Evolutionary conservation across 2,329 filamentous ascomycete genomes (phyloP).

Genomic region (Fusarium equiseti): DNA sequence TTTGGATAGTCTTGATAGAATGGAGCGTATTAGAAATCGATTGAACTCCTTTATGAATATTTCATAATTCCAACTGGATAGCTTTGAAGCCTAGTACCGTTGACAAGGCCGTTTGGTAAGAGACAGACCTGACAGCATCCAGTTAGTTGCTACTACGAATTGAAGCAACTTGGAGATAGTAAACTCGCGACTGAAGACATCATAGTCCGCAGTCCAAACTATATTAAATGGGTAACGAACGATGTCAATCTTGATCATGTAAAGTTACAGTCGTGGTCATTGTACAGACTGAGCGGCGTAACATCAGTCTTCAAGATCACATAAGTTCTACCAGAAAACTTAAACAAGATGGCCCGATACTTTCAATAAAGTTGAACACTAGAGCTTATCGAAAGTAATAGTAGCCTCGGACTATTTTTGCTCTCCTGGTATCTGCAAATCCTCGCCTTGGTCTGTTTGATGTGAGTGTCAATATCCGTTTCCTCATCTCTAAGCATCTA

Average conservation of each 20-base stretch:
- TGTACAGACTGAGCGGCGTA: neutral
- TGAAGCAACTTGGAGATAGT: rapidly evolving
- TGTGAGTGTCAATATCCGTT: neutral
- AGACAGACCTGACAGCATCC: neutral
- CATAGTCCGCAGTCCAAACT: neutral
- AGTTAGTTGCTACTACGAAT: neutral
- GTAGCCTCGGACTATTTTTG: neutral
- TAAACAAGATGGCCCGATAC: neutral
- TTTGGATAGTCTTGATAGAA: neutral
- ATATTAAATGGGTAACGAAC: rapidly evolving
- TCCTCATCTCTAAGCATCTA: neutral
- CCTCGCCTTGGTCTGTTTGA: too few relatives aligned
- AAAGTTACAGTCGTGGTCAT: neutral
- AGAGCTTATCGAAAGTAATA: neutral
- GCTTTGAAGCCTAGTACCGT: neutral
- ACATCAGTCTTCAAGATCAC: neutral
- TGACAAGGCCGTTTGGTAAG: too few relatives aligned
- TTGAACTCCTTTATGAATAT: neutral
- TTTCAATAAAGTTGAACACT: too few relatives aligned
- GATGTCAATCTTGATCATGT: neutral
- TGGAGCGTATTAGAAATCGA: neutral
- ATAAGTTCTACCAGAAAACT: neutral
- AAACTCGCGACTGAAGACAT: too few relatives aligned
- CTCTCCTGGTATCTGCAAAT: neutral
- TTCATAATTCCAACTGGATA: neutral